phyloP scores from a whole-genome alignment of 768 basidiomycete species.

The Suillus cothurnatus region DNA sequence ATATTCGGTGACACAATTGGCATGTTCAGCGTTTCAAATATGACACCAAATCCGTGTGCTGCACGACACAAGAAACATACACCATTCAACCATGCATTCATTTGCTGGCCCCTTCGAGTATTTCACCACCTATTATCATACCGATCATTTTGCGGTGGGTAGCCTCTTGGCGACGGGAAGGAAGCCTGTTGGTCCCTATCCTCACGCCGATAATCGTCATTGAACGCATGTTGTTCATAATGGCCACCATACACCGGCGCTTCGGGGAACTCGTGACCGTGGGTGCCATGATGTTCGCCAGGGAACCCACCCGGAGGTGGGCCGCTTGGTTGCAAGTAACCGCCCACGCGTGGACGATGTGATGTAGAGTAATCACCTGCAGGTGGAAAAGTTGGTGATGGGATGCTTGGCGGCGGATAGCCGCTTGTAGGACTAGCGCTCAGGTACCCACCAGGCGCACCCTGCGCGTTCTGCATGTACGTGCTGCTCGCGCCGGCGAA shows the following conservation, averaged over 20 bases:
- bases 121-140: slow-evolving; percentile 10
- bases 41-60: not conserved
- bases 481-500: not conserved
- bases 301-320: slow-evolving; percentile 16
- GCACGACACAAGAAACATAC: not conserved
- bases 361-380: not conserved
- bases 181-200: not conserved
- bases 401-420: not conserved
- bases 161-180: not conserved
- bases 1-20: not conserved
- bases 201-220: not conserved
- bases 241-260: slow-evolving; percentile 33
- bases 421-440: not conserved
- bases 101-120: not conserved
- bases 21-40: too few relatives aligned
- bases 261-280: slow-evolving; percentile 40
- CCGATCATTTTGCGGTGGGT: slow-evolving; percentile 6
- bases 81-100: not conserved
- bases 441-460: not conserved
- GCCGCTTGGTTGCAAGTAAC: slow-evolving; percentile 17
- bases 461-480: not conserved
- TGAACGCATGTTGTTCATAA: slow-evolving; percentile 7
- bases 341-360: slow-evolving; percentile 15
- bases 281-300: slow-evolving; percentile 11
- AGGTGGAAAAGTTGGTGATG: not conserved